Percentiles rank a stretch among this genome's conserved stretches.
These are phyloP conservation scores for Dicorynia guianensis DNA, from an alignment of 306 rosid genomes.

Conservation along the genomic window DNA sequence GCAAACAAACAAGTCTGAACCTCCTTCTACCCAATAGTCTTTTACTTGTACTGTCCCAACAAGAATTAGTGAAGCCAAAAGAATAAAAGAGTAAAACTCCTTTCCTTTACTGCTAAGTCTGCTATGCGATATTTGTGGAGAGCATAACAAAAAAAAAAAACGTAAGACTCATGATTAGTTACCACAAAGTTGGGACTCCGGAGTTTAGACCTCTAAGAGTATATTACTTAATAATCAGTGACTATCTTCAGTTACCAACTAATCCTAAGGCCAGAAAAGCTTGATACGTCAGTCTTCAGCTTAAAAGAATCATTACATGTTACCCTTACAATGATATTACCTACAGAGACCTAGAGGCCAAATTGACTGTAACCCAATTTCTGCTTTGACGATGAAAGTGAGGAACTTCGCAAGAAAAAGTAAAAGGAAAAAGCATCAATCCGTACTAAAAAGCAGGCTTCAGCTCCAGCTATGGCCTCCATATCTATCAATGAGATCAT, in stretches of 20 bases:
- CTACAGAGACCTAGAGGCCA: slow-evolving; percentile 28
- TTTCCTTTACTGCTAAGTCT: neutral
- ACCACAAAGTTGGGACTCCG: slow-evolving; percentile 23
- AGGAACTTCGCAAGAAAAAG: slow-evolving; percentile 38
- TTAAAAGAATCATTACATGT: slow-evolving; percentile 34
- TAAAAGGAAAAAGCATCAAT: slow-evolving; percentile 36
- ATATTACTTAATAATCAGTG: slow-evolving; percentile 8
- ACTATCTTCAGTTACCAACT: neutral
- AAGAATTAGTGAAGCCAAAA: neutral
- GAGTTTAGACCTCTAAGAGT: neutral
- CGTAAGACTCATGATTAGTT: slow-evolving; percentile 25
- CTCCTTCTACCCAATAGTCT: slow-evolving; percentile 59
- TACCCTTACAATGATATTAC: slow-evolving; percentile 41
- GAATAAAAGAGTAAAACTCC: neutral
- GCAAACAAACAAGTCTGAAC: slow-evolving; percentile 66
- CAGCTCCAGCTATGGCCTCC: slow-evolving; percentile 49
- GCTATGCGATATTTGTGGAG: neutral
- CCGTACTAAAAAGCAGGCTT: slow-evolving; percentile 48
- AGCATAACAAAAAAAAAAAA: neutral
- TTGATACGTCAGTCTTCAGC: slow-evolving; percentile 7
- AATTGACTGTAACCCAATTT: slow-evolving; percentile 46
- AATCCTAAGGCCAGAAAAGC: neutral
- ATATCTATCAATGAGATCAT: slow-evolving; percentile 54
- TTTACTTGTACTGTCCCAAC: slow-evolving; percentile 49
- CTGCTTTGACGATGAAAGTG: slow-evolving; percentile 37